Base-by-base conservation (phyloP, 345 rosid species). In the Cardiospermum halicacabum region DNA sequence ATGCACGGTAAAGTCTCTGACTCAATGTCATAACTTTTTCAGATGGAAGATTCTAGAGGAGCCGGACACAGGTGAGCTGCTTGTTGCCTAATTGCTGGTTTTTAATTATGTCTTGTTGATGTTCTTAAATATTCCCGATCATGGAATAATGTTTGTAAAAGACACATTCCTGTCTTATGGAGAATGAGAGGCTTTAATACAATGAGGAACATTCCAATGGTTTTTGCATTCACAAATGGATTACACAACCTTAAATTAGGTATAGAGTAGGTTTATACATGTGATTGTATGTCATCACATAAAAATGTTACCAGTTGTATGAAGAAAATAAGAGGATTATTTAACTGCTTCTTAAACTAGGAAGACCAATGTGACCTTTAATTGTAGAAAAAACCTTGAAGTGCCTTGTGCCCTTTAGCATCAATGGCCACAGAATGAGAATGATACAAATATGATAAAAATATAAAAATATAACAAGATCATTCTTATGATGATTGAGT, bases 31-130 rank as follows among this genome's bases (percentile, higher is more conserved):
- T 34, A 15, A 48, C 64, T 24, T 32, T 81, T 74, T 55, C 82
- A 92, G 98, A 88, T 36, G 57, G 63, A 68, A 31, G 81, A 68
- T 53, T 70, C 81, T 11, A 69, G 86, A 79, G 78, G 81, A 72
- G 68, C 66, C 13, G 84, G 75, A 69, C 71, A 53, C 58, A n/a
- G 82, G 87, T 84, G 32, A 72, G 82, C 60, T 63, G 56, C 57
- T 67, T 32, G 22, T 27, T 63, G 51, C 10, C 19, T 28, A 22
- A 5, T 32, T n/a, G 27, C 22, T 67, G 16, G 66, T 55, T 42
- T 15, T 7, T 22, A 28, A 24, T 18, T 63, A 32, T 63, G 27
- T 50, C 5, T 32, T 24, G 31, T 50, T 51, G 15, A 3, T 64
- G 48, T 11, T 34, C 39, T 3, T 34, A 11, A 34, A 34, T 4